Base-by-base conservation (phyloP, 306 rosid species). In the Dalbergia cochinchinensis region DNA sequence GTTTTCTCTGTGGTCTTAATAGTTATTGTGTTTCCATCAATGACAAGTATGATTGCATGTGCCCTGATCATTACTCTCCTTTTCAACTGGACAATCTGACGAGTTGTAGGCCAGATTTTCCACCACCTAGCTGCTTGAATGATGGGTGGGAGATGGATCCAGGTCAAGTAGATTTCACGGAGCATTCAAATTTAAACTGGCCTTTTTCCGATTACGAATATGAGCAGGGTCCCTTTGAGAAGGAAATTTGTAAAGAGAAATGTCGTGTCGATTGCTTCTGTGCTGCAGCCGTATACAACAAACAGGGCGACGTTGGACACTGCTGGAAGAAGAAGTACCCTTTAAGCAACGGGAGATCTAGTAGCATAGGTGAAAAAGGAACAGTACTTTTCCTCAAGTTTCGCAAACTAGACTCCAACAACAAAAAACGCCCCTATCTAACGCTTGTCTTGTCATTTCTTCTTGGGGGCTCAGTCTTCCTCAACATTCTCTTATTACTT, bases 81-180 rank as follows among this genome's bases (percentile, higher is more conserved):
- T 75, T 70, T 22, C 8, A 5, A 47, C 7, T 37, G 5, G 41
- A 37, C 6, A 37, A 83, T 57, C 73, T 67, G 7, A 37, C 20
- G 5, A 74, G 80, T 11, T 87, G 90, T 58, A 81, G 67, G 31
- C 88, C 85, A 41, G 71, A 85, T 53, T 85, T 77, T 47, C 67
- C 81, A 1, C 42, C 73, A 4, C 85, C 78, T 4, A 71, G 51
- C 13, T 77, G 85, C 14, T 31, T 77, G 31, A 5, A 1, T 18
- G 48, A 67, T 14, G 78, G 79, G 51, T 69, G 75, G 83, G 83
- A 72, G 63, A 31, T 13, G 57, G 42, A 80, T 7, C 65, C 11
- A 6, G 68, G 41, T 59, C 59, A 5, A 8, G 79, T 64, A 41
- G 60, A 64, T 18, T 59, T 80, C 57, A 10, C 0, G 2, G 59